Base-by-base conservation (phyloP, 352 stramenopile species). In the Globisporangium solare region DNA sequence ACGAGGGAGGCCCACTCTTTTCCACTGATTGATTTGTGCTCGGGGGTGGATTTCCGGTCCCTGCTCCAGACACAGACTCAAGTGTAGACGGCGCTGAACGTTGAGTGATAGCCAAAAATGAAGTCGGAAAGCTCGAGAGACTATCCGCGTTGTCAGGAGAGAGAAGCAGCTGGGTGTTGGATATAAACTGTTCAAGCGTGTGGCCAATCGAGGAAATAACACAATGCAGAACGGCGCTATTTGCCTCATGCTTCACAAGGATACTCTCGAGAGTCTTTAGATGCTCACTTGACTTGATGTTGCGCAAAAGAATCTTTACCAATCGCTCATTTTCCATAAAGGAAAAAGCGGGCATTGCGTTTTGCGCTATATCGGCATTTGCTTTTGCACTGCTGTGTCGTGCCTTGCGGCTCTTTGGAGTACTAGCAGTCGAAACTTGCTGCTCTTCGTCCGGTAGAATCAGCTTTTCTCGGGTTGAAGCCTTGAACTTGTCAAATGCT, bases 291-390 rank as follows among this genome's bases (percentile, higher is more conserved):
- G 73, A 78, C 42, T 75, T 73, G 48, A 92, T 77, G 57, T 76
- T 94, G 41, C 80, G 79, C 31, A 83, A 56, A 20, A 94, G 68
- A 55, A 91, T 88, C 43, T 72, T 79, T 17, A 84, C 74, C 24
- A 94, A 65, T 15, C 80, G 79, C 53, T 91, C 77, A 11, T 91
- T 92, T 52, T 94, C 83, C 58, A 82, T 71, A 17, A 93, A 81
- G 2, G 61, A 77, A 54, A 79, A 89, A 1, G 17, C 59, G 24
- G 58, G 6, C 15, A 46, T 20, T 27, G 18, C 8, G 10, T 45
- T 47, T 37, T 37, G 11, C 0, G 15, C 35, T 12, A 37, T 22
- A 2, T 58, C 40, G 11, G 24, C 32, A 2, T 1, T 20, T 42
- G 31, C 7, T 42, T 63, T 57, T 7, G 49, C 2, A 22, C 49